Percentiles rank a stretch among this genome's conserved stretches.
These are phyloP conservation scores for Candida caryicola DNA, from an alignment of 805 yeast genomes.

Conservation along the genomic window DNA sequence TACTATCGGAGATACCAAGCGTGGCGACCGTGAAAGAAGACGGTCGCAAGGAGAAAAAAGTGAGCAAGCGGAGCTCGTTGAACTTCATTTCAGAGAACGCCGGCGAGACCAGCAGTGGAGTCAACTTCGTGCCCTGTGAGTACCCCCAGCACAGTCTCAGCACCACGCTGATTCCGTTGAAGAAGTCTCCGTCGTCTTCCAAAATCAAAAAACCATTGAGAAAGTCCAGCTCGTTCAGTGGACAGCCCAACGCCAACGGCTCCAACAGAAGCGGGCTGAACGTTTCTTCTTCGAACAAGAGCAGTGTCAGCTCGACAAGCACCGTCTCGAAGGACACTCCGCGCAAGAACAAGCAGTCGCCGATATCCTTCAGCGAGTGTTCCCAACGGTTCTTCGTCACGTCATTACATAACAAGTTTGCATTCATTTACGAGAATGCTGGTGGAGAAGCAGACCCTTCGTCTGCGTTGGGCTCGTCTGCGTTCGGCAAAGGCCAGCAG, in stretches of 20 bases:
- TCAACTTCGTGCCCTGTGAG: neutral
- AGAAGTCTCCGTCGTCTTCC: conserved; percentile 9
- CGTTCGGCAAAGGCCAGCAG: neutral
- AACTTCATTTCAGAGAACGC: neutral
- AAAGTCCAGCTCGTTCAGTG: conserved; percentile 12
- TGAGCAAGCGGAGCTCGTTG: neutral
- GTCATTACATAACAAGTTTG: conserved; percentile 8
- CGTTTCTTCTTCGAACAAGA: no score
- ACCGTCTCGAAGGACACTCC: conserved; percentile 1
- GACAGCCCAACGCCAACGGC: neutral
- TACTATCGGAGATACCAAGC: conserved; percentile 7
- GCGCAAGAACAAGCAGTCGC: conserved; percentile 7
- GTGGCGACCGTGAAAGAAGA: neutral
- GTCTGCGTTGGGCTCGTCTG: neutral
- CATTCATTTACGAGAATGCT: conserved; percentile 14
- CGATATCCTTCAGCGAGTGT: conserved; percentile 10
- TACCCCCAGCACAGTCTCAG: neutral
- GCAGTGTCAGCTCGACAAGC: neutral
- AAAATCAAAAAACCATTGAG: conserved; percentile 12
- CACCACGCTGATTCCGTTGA: neutral
- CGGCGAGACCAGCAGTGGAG: neutral
- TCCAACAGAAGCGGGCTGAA: no score
- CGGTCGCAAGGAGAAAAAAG: neutral
- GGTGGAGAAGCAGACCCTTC: conserved; percentile 1
- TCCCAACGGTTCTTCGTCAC: conserved; percentile 10